phyloP scores from a whole-genome alignment of 768 basidiomycete genomes.

The Hortiboletus flavorubellus region DNA sequence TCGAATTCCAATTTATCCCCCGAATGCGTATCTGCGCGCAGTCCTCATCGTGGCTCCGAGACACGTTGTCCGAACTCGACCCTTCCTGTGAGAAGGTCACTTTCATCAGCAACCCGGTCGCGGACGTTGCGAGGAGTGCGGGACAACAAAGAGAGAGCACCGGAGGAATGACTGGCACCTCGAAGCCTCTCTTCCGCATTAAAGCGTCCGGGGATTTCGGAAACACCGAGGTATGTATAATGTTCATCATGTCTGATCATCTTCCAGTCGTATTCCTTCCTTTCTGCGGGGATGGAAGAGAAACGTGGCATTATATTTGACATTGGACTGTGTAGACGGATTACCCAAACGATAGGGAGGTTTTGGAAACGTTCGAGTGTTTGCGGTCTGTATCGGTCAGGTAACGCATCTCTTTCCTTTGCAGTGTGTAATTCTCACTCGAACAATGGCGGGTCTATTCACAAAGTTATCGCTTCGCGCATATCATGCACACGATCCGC shows the following conservation, averaged over 20 bases:
- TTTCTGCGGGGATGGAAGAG: background rate
- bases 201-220: conserved; percentile 81
- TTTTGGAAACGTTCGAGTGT: conserved; percentile 90
- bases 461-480: conserved; percentile 76
- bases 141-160: conserved; percentile 13
- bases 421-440: background rate
- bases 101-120: conserved; percentile 71
- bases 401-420: conserved; percentile 37
- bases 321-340: conserved; percentile 66
- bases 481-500: conserved; percentile 65
- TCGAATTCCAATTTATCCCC: background rate
- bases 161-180: background rate
- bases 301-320: background rate
- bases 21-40: conserved; percentile 17
- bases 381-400: conserved; percentile 61
- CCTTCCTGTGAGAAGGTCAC: conserved; percentile 83
- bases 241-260: background rate
- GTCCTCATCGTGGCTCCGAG: conserved; percentile 88
- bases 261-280: background rate
- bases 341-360: conserved; percentile 89
- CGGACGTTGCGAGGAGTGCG: conserved; percentile 17
- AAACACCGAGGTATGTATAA: conserved; percentile 64
- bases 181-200: conserved; percentile 71
- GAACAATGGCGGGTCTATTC: background rate
- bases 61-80: conserved; percentile 89